These are phyloP conservation scores for Cichorium intybus DNA, from an alignment of 140 eudicot genomes.

Conservation along the genomic window DNA sequence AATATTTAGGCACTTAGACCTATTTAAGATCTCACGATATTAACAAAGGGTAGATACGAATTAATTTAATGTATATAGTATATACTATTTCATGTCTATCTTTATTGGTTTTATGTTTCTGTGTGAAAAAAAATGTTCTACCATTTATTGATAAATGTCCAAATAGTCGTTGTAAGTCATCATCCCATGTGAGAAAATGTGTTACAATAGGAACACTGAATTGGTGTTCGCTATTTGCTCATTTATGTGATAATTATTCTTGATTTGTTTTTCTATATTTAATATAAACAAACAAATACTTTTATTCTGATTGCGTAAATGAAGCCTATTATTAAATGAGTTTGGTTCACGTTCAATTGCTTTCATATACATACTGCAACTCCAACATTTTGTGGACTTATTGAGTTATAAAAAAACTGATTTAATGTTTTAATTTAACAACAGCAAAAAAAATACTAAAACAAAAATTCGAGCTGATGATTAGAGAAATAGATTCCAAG, in stretches of 20 bases:
- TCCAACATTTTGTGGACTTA: background rate
- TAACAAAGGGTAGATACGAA: too few relatives aligned
- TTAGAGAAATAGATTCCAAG: background rate
- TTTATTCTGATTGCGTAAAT: conserved; percentile 20
- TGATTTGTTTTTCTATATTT: conserved; percentile 3
- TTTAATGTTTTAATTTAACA: background rate
- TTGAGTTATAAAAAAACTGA: background rate
- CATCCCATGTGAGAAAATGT: conserved; percentile 15
- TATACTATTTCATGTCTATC: too few relatives aligned
- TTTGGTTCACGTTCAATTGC: conserved; percentile 7
- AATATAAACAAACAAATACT: conserved; percentile 3
- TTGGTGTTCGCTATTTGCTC: conserved; percentile 3
- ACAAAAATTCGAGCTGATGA: too few relatives aligned
- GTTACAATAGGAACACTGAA: background rate
- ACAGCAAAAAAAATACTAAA: too few relatives aligned
- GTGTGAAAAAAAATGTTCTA: too few relatives aligned
- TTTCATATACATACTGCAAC: background rate
- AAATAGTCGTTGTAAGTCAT: background rate
- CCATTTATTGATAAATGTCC: background rate
- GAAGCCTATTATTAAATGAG: conserved; percentile 1
- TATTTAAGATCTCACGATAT: too few relatives aligned
- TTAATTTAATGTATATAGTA: background rate
- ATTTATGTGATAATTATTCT: background rate
- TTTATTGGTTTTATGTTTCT: background rate
- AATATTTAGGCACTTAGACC: too few relatives aligned